Percentiles rank a stretch among this genome's conserved stretches.
phyloP scores from a whole-genome alignment of 1,284 basidiomycete genomes.

The Macrocystidia cucumis region DNA sequence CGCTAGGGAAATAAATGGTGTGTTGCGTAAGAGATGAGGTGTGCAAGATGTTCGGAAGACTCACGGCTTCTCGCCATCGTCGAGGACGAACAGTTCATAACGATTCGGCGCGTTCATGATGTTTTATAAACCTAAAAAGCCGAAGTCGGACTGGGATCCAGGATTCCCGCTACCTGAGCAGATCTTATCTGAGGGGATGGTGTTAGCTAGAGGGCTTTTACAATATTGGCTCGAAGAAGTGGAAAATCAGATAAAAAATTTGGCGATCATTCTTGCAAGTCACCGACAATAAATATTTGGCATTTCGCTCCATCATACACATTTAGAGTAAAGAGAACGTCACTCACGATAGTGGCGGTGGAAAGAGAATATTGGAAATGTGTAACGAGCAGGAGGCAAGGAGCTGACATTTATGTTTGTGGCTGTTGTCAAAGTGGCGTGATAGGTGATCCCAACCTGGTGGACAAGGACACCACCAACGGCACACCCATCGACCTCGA shows the following conservation, averaged over 20 bases:
- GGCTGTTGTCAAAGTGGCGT: constrained; percentile 22
- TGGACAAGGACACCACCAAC: constrained; percentile 15
- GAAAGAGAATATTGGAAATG: too few species aligned
- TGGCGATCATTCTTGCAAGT: constrained; percentile 43
- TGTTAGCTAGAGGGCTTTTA: too few species aligned
- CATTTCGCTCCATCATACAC: constrained; percentile 42
- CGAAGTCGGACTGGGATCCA: too few species aligned
- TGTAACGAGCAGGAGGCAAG: too few species aligned
- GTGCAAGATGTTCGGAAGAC: constrained; percentile 26
- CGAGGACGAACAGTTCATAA: constrained; percentile 87
- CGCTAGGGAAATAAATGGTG: constrained; percentile 35
- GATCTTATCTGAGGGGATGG: too few species aligned
- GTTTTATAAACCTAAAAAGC: too few species aligned
- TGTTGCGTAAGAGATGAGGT: constrained; percentile 5
- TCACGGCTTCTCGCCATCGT: constrained; percentile 90
- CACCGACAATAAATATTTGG: constrained; percentile 69
- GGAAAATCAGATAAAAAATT: constrained; percentile 19
- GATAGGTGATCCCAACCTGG: constrained; percentile 11
- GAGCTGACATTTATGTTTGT: constrained; percentile 19
- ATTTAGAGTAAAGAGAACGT: constrained; percentile 8
- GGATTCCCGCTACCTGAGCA: too few species aligned
- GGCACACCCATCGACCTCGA: constrained; percentile 35
- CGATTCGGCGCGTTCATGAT: constrained; percentile 95
- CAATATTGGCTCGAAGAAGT: constrained; percentile 1
- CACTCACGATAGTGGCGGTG: constrained; percentile 12